These are phyloP conservation scores for Brettanomyces sp. DNA, from an alignment of 805 yeast species.

Conservation along the genomic window DNA sequence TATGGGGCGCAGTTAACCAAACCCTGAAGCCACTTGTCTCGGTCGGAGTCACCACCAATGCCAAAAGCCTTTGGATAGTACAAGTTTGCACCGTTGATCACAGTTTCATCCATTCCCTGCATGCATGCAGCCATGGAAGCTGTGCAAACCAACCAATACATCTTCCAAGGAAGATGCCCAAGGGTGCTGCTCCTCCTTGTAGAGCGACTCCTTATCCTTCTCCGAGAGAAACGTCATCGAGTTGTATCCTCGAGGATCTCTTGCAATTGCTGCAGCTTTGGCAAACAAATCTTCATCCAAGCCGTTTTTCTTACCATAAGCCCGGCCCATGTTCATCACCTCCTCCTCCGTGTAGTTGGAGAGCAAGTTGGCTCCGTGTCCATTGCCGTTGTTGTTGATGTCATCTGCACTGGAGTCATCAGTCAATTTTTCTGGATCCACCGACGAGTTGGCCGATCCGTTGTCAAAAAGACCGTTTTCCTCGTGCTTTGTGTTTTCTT, in stretches of 20 bases:
- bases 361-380: not conserved
- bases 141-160: slow-evolving; percentile 48
- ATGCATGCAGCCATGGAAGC: slow-evolving; percentile 75
- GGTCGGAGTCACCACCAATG: slow-evolving; percentile 33
- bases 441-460: not conserved
- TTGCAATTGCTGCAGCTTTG: slow-evolving; percentile 58
- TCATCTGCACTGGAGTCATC: not conserved
- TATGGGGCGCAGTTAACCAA: slow-evolving; percentile 65
- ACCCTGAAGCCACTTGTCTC: slow-evolving; percentile 52
- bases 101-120: slow-evolving; percentile 76
- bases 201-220: slow-evolving; percentile 43
- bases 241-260: slow-evolving; percentile 48
- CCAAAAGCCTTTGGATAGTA: slow-evolving; percentile 51
- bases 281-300: slow-evolving; percentile 53
- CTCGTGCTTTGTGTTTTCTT: not conserved
- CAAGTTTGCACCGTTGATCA: slow-evolving; percentile 62
- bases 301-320: slow-evolving; percentile 47
- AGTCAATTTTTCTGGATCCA: not conserved
- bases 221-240: slow-evolving; percentile 46
- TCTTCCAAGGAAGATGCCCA: slow-evolving; percentile 37
- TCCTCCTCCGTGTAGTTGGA: slow-evolving; percentile 43
- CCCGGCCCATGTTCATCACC: slow-evolving; percentile 61
- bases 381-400: not conserved
- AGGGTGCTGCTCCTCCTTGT: slow-evolving; percentile 36
- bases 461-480: slow-evolving; percentile 1